A percentile compares a stretch with the other conserved stretches of the same genome.
These are phyloP conservation scores for Calonectria montana DNA, from an alignment of 2,329 filamentous ascomycete species.

Conservation along the genomic window DNA sequence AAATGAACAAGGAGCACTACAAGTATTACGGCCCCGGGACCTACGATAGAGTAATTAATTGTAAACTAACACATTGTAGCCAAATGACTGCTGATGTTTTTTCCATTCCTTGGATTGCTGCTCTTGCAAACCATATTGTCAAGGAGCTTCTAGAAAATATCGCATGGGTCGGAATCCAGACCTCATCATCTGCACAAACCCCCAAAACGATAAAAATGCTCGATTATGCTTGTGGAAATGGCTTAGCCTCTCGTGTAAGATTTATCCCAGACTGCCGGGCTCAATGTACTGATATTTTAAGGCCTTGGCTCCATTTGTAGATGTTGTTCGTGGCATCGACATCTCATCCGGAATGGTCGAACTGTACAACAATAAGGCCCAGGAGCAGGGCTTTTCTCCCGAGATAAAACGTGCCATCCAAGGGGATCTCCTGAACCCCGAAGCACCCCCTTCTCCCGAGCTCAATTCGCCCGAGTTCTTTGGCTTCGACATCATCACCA, in stretches of 20 bases:
- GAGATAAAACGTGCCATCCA: constrained; percentile 45
- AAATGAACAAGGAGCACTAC: constrained; percentile 43
- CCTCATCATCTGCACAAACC: not conserved
- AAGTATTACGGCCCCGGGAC: constrained; percentile 26
- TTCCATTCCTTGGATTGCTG: constrained; percentile 38
- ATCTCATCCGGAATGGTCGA: constrained; percentile 47
- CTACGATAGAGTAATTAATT: rapidly evolving
- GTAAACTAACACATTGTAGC: constrained; percentile 19
- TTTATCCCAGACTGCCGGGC: rapidly evolving
- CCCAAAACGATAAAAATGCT: constrained; percentile 35
- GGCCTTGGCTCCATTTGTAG: constrained; percentile 47
- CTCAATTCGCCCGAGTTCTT: constrained; percentile 35
- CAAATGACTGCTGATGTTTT: constrained; percentile 30
- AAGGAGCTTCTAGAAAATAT: constrained; percentile 39
- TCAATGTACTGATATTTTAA: constrained; percentile 26
- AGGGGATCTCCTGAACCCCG: constrained; percentile 44
- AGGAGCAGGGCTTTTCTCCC: constrained; percentile 33
- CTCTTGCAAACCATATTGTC: constrained; percentile 40
- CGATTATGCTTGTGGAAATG: constrained; percentile 48
- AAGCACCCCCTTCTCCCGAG: constrained; percentile 32
- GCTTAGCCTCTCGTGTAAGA: constrained; percentile 43
- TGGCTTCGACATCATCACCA: constrained; percentile 48
- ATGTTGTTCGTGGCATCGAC: constrained; percentile 48
- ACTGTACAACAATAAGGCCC: constrained; percentile 46
- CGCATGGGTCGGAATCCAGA: constrained; percentile 40